Evolutionary conservation across 345 rosid species (phyloP).

Genomic region (Zanthoxylum bungeanum): DNA sequence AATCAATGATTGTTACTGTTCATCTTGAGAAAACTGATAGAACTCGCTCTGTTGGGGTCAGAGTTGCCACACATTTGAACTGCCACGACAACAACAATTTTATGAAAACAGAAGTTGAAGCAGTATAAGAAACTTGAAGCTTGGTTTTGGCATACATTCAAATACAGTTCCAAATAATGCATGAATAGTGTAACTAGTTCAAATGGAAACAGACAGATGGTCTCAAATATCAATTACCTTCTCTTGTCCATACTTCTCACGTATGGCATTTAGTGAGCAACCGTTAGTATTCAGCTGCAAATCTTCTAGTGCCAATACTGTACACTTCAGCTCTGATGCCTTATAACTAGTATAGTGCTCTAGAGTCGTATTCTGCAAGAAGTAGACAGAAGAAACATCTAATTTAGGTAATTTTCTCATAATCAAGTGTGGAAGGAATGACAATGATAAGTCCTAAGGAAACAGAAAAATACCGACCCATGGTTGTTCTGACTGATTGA

Average conservation of each 20-base stretch:
- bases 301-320: conserved; percentile 75
- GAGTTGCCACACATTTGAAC: conserved; percentile 75
- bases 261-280: conserved; percentile 62
- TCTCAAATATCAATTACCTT: conserved; percentile 43
- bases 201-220: too few relatives aligned
- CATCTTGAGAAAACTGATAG: conserved; percentile 53
- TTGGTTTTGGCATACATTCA: too few relatives aligned
- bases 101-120: not conserved
- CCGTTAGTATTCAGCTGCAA: conserved; percentile 63
- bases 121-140: not conserved
- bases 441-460: not conserved
- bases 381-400: not conserved
- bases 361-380: conserved; percentile 71
- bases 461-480: conserved; percentile 58
- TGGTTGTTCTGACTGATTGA: conserved; percentile 74
- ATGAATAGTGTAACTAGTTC: too few relatives aligned
- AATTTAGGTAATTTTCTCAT: conserved; percentile 11
- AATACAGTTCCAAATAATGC: too few relatives aligned
- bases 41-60: conserved; percentile 56
- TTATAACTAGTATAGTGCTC: conserved; percentile 79
- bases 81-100: conserved; percentile 28
- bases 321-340: conserved; percentile 51
- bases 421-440: not conserved
- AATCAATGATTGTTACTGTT: conserved; percentile 30
- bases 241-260: conserved; percentile 69